Evolutionary conservation across 257 asterid genomes (phyloP), one percentile per base, ranked within the genome.

Genomic region (Solanum ossicruentum): DNA sequence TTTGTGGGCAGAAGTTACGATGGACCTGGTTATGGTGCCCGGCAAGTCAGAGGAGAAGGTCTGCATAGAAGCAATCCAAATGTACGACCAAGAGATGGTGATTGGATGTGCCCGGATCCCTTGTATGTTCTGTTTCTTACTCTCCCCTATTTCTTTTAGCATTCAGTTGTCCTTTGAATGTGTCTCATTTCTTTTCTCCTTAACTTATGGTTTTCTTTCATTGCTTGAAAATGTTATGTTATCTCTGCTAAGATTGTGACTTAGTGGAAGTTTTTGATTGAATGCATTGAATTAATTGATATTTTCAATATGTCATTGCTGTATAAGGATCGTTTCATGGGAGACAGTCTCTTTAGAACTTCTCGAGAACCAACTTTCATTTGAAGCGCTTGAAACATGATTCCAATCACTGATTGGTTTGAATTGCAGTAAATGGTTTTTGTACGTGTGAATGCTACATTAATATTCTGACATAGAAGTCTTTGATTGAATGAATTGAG

Each of bases 71-170:
- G 93, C 86, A 94, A 93, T 86, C 98, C 99, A 69, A 94, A 94
- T 87, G 98, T 96, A 55, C 95, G 87, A 26, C 98, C 98, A 10
- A 92, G 98, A 87, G 98, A 94, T 65, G 98, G 99, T 77, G 99
- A 96, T 84, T 94, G 99, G 99, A 79, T 92, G 82, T 96, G 99
- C 93, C 81, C 95, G 8, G 97, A 96, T 85, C 97, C 97, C 79
- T 69, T 83, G 98, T 95, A 91, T 88, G 99, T 90, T 58, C 80
- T 73, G 43, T 8, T 54, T 17, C 12, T 45, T 57, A 78, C 10
- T 49, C 77, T 67, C 70, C 78, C 54, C 63, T 51, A 36, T 26
- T 12, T 79, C 56, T 66, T 73, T 83, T 56, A 60, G 57, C 87
- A 69, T 77, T 84, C 55, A 17, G 41, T 72, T 79, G 82, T 77